Base-by-base conservation (phyloP, 805 yeast genomes). In the Zygotorulaspora chibaensis region DNA sequence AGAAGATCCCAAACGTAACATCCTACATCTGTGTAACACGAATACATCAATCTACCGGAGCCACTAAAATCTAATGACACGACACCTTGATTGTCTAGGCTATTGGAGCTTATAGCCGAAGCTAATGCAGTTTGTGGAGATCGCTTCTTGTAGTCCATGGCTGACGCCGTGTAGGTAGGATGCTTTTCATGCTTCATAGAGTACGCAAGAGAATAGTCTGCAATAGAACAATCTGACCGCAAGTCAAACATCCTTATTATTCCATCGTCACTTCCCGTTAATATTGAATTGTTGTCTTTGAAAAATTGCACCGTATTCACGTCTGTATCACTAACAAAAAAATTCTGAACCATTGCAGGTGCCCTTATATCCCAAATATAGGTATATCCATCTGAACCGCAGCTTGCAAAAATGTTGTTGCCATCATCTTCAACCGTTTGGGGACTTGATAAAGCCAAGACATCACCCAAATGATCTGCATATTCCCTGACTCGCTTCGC, bases 201-300 rank as follows among this genome's bases (percentile, higher is more conserved):
- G 48, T 52, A 29, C 17, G 33, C 27, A 15, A 71, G 46, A 1
- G 67, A 65, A 62, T 80, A 87, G 13, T 56, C 61, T 8, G 79
- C 73, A 35, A 88, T 59, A 51, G 77, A 82, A 51, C 93, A 79
- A 59, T 86, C 95, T 1, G 89, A 73, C 51, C 96, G 72, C 37
- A 87, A 63, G 61, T 89, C 97, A 63, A 78, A 84, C 45, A 87
- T 65, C 47, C 85, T 73, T 20, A 86, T 69, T 0, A 73, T 62
- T 3, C 91, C 90, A 61, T 86, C 95, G 58, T 88, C 96, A 37
- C 84, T 75, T 1, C 96, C 96, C 2, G 83, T 74, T 0, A 77
- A 79, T 54, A 89, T 79, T 1, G 87, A 74, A 47, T 81, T 70
- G 1, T 87, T 87, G 51, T 80, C 84, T 8, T 87, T 87, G 59